These are phyloP conservation scores for Somion occarium DNA, from an alignment of 1,284 basidiomycete genomes.

Conservation along the genomic window DNA sequence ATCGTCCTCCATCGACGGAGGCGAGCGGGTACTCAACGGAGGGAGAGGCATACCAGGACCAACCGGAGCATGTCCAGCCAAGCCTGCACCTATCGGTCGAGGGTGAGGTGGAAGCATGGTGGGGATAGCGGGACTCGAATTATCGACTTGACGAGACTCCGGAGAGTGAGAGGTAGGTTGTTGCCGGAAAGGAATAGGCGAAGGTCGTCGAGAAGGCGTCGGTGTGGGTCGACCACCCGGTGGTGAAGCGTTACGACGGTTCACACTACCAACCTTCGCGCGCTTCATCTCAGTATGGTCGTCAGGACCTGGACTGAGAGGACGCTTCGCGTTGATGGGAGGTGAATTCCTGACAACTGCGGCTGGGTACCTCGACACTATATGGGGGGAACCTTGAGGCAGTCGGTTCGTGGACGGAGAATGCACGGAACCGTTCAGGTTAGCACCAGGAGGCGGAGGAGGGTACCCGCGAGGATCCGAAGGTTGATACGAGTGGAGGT, in stretches of 20 bases:
- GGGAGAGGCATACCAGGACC: slow-evolving; percentile 41
- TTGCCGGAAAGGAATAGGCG: slow-evolving; percentile 70
- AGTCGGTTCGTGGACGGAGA: slow-evolving; percentile 15
- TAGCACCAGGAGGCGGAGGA: slow-evolving; percentile 9
- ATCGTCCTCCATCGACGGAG: background rate
- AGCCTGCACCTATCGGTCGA: slow-evolving; percentile 57
- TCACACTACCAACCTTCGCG: slow-evolving; percentile 51
- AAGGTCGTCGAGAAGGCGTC: slow-evolving; percentile 54
- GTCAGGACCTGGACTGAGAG: slow-evolving; percentile 60
- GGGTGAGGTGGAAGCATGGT: slow-evolving; percentile 64
- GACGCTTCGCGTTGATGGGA: slow-evolving; percentile 43
- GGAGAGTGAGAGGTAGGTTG: slow-evolving; percentile 55
- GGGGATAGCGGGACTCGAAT: slow-evolving; percentile 46
- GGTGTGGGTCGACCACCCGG: slow-evolving; percentile 40
- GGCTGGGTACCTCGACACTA: slow-evolving; percentile 20
- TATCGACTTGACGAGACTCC: slow-evolving; percentile 44
- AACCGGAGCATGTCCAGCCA: slow-evolving; percentile 19
- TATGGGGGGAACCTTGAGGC: slow-evolving; percentile 17
- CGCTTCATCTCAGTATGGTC: slow-evolving; percentile 56
- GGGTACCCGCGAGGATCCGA: slow-evolving; percentile 21
- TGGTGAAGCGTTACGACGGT: slow-evolving; percentile 48
- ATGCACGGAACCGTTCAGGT: slow-evolving; percentile 2
- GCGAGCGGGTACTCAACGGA: slow-evolving; percentile 27
- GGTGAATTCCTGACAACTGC: slow-evolving; percentile 25
- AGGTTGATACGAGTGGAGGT: slow-evolving; percentile 33